Evolutionary conservation across 116 monocot genomes (phyloP).

Genomic region (Phalaenopsis hybrid): DNA sequence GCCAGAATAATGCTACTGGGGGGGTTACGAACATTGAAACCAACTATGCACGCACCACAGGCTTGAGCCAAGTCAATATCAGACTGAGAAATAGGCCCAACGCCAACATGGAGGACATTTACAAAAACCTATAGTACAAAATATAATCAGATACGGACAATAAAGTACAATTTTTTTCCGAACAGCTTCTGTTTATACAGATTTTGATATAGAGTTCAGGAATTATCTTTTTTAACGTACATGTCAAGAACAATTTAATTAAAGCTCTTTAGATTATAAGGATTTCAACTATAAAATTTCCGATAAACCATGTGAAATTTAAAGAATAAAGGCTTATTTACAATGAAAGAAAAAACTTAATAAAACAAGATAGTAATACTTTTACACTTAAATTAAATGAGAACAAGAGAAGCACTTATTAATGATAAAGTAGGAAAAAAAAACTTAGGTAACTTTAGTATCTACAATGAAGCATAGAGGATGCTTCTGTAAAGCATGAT

Average conservation of each 20-base stretch:
- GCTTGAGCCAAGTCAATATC: slow-evolving; percentile 89
- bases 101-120: slow-evolving; percentile 87
- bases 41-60: slow-evolving; percentile 89
- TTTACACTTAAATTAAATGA: background rate
- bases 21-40: slow-evolving; percentile 73
- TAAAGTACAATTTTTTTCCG: background rate
- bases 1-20: slow-evolving; percentile 44
- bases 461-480: background rate
- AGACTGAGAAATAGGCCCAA: slow-evolving; percentile 85
- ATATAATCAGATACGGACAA: slow-evolving; percentile 7
- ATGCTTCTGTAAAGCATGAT: background rate
- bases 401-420: background rate
- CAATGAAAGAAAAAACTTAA: background rate
- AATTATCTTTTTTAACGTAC: background rate
- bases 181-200: background rate
- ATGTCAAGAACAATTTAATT: background rate
- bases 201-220: background rate
- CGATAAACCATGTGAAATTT: background rate
- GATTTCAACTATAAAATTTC: background rate
- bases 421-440: background rate
- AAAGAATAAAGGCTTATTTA: too few species aligned
- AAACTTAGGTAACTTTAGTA: background rate
- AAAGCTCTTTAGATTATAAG: background rate
- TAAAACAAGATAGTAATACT: background rate
- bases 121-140: slow-evolving; percentile 60